Base-by-base conservation (phyloP, 768 basidiomycete species). In the Lentinula sp. region DNA sequence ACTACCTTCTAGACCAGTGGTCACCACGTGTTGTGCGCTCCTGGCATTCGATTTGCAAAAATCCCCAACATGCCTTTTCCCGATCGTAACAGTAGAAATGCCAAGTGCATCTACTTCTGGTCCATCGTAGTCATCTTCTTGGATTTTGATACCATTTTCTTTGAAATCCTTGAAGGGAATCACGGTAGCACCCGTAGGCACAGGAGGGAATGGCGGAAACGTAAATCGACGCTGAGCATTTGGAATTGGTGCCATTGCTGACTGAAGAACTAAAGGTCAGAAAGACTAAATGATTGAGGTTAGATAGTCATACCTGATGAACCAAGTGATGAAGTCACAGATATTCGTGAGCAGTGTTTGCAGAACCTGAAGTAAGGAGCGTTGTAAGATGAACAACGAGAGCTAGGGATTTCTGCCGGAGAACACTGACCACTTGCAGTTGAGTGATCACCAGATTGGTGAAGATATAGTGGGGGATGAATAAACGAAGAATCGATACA, bases 91-190 rank as follows among this genome's bases (percentile, higher is more conserved):
- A 10, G 91, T 92, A 0, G 85, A 84, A 57, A 91, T 82, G 9
- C 87, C 90, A 0, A 81, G 69, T 0, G 80, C 82, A 67, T 93
- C 91, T 54, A 82, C 72, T 71, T 93, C 90, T 18, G 80, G 83
- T 8, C 79, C 76, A n/a, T 69, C 64, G 43, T 77, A 77, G 16
- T 74, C 70, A 59, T 78, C 77, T 60, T 85, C 76, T 61, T 78
- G 76, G 63, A 88, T 85, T 16, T 57, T 43, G 36, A 43, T 23
- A 7, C 87, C 88, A 46, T 69, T 67, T 6, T 85, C 81, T 65
- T 77, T 78, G 74, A 86, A 89, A 13, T 76, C 66, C 39, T 73
- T 77, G 79, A 86, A 89, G 0, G 85, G 75, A 62, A 80, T 73
- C 68, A 88, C 79, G 0, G 68, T 68, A 32, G 77, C 78, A 48